Conservation (phyloP, 176 grass and related monocot genomes). For the Phragmites australis region DNA sequence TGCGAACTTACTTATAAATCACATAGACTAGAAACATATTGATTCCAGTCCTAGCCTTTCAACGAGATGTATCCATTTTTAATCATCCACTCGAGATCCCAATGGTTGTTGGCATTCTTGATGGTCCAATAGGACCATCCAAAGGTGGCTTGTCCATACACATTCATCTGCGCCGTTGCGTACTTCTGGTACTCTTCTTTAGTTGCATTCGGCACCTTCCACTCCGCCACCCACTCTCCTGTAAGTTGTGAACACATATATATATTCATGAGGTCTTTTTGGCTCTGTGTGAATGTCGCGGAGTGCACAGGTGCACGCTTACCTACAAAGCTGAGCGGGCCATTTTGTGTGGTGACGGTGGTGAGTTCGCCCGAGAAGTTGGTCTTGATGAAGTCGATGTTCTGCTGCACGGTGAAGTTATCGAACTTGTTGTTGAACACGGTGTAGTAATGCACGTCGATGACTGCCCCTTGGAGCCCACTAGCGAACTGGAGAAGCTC, state of each 20-base stretch:
- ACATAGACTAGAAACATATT: no score
- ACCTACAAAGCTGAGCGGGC: conserved; percentile 60
- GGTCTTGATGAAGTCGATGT: conserved; percentile 51
- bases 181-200: conserved; percentile 31
- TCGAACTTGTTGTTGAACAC: conserved; percentile 37
- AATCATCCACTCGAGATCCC: conserved; percentile 62
- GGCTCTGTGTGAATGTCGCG: no score
- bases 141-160: conserved; percentile 41
- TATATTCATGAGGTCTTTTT: no score
- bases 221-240: conserved; percentile 41
- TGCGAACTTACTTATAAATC: no score
- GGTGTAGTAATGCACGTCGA: conserved; percentile 69
- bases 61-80: conserved; percentile 44
- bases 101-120: conserved; percentile 37
- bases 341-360: conserved; percentile 13
- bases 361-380: conserved; percentile 27
- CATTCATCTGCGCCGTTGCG: conserved; percentile 14
- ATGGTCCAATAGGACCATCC: conserved; percentile 54
- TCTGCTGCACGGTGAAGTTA: conserved; percentile 47
- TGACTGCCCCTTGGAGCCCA: conserved; percentile 5
- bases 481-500: conserved; percentile 51
- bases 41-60: no score
- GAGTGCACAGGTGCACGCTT: no score
- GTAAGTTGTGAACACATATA: no score
- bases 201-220: background rate